Evolutionary conservation across 1,284 basidiomycete species (phyloP), one percentile per base, ranked within the genome.

Genomic region (Sporisorium iseilematis-ciliati): DNA sequence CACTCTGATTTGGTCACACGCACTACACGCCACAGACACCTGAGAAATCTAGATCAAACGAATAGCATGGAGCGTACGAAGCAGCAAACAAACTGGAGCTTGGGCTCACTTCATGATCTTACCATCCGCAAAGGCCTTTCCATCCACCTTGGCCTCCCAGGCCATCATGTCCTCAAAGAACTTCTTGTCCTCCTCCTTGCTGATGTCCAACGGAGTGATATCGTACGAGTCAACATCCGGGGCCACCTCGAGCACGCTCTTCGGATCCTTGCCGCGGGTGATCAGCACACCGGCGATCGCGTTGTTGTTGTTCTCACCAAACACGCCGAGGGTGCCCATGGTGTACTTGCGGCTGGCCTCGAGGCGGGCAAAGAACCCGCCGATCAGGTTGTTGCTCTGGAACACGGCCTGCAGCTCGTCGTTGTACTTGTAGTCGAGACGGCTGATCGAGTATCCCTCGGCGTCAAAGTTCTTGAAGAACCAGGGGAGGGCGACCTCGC

Each of bases 361-460:
- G 18, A 98, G 91, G 77, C 96, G 94, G 88, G 94, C 87, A 90
- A 96, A 97, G 91, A 97, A 94, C 29, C 96, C 96, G 68, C 90
- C 90, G 84, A 97, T 91, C 87, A 87, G 86, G 88, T 89, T 89
- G 80, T 91, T 61, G 50, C 65, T 65, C 81, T 82, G 79, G 73
- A 81, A 78, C 26, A 80, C 89, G 86, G 91, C 90, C 43, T 94
- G 95, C 77, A 99, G 91, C 88, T 98, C 96, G 29, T 92, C 89
- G 88, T 93, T 93, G 91, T 97, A 98, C 89, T 97, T 95, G 92
- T 94, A 98, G 89, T 95, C 92, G 65, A 95, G 90, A 75, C 91
- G 90, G 92, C 92, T 96, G 86, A 92, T 86, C 73, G 94, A 96
- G 91, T 91, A 98, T 52, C 95, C 95, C 77, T 92, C 77, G 26